Conservation (phyloP, 2,329 filamentous ascomycete genomes). For the Penicillium olsonii region DNA sequence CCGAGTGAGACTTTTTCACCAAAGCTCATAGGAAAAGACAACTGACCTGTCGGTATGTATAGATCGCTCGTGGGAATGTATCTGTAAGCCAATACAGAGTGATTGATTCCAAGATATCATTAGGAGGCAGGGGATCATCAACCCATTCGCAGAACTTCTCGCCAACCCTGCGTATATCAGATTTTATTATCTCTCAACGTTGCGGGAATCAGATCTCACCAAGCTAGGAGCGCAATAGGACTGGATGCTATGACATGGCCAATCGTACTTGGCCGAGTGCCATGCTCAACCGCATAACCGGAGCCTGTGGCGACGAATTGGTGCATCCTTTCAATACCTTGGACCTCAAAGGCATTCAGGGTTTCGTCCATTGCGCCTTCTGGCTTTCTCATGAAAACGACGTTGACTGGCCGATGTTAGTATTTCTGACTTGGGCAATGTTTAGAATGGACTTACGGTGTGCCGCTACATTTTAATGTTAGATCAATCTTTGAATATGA, state of each 20-base stretch:
- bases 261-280: conserved; percentile 36
- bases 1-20: background rate
- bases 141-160: conserved; percentile 43
- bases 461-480: conserved; percentile 20
- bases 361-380: conserved; percentile 23
- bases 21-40: background rate
- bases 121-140: conserved; percentile 31
- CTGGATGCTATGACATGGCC: conserved; percentile 35
- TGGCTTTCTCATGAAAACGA: conserved; percentile 27
- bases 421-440: too few relatives aligned
- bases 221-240: conserved; percentile 35
- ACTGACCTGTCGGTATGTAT: conserved; percentile 33
- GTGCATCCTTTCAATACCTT: conserved; percentile 28
- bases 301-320: conserved; percentile 22
- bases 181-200: background rate
- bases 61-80: conserved; percentile 38
- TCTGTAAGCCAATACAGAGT: conserved; percentile 43
- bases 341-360: conserved; percentile 28
- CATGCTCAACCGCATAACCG: conserved; percentile 33
- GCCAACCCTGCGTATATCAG: conserved; percentile 35
- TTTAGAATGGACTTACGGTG: conserved; percentile 30
- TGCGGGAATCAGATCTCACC: conserved; percentile 17
- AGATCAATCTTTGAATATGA: background rate
- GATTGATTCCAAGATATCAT: conserved; percentile 36
- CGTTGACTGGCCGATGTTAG: conserved; percentile 29